Conservation (phyloP, 2,329 filamentous ascomycete genomes). For the Colletotrichum somersetense region DNA sequence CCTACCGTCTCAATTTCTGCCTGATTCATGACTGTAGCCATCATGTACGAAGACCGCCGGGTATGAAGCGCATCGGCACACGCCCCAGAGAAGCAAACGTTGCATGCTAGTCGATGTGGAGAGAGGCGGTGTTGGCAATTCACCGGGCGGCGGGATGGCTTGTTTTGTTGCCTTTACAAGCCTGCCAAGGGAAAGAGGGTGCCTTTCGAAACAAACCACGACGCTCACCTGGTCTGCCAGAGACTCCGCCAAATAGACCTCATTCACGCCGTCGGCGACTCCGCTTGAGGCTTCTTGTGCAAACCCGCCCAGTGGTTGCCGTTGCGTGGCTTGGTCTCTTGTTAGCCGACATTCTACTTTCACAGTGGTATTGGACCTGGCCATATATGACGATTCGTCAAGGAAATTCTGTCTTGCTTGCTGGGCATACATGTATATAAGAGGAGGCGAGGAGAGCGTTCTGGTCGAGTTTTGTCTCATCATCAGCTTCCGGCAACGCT, state of each 20-base stretch:
- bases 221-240: conserved; percentile 5
- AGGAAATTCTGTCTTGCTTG: not conserved
- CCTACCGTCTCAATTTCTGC: conserved; percentile 12
- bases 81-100: not conserved
- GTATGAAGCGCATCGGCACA: conserved; percentile 14
- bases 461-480: not conserved
- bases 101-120: not conserved
- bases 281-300: conserved; percentile 24
- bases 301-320: conserved; percentile 3
- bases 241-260: conserved; percentile 5
- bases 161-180: conserved; percentile 13
- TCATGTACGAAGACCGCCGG: conserved; percentile 13
- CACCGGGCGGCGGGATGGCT: conserved; percentile 10
- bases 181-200: conserved; percentile 1
- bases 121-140: conserved; percentile 9
- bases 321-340: conserved; percentile 13
- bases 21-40: conserved; percentile 18
- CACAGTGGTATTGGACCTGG: not conserved
- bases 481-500: not conserved
- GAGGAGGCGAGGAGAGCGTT: not conserved
- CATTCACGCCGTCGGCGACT: conserved; percentile 16
- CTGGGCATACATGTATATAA: conserved; percentile 1
- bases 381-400: not conserved
- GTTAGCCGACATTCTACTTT: conserved; percentile 3
- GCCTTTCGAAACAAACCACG: conserved; percentile 19